Evolutionary conservation across 306 rosid genomes (phyloP).

Genomic region (Hippophae rhamnoides): DNA sequence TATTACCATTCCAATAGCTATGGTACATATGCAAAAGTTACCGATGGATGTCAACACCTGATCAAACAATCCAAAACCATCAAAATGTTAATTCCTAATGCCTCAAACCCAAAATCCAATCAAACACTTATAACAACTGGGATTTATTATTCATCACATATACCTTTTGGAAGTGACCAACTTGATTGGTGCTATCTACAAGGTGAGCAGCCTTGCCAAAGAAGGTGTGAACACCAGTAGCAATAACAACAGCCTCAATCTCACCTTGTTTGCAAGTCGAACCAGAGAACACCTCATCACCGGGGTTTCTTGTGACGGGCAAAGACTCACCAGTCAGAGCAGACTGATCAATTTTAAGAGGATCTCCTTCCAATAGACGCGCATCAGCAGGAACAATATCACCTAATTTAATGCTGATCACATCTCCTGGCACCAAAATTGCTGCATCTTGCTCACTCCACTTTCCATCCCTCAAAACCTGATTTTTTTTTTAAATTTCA

Average conservation of each 20-base stretch:
- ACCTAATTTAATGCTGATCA: slow-evolving; percentile 86
- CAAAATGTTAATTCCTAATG: neutral
- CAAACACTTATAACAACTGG: neutral
- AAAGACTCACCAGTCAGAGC: slow-evolving; percentile 91
- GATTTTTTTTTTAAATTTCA: neutral
- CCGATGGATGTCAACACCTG: slow-evolving; percentile 93
- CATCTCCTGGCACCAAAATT: slow-evolving; percentile 83
- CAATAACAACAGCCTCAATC: slow-evolving; percentile 82
- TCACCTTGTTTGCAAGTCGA: slow-evolving; percentile 96
- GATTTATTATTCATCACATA: neutral
- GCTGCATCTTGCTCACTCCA: slow-evolving; percentile 77
- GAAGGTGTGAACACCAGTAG: slow-evolving; percentile 91
- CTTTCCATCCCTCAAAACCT: slow-evolving; percentile 80
- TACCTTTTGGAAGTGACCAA: slow-evolving; percentile 94
- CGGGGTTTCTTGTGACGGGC: slow-evolving; percentile 69
- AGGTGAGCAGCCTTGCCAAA: slow-evolving; percentile 96
- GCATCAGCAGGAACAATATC: slow-evolving; percentile 89
- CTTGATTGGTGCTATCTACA: slow-evolving; percentile 90
- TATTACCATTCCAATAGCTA: slow-evolving; percentile 70
- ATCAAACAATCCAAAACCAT: slow-evolving; percentile 8
- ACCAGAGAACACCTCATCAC: slow-evolving; percentile 75
- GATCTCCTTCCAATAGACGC: slow-evolving; percentile 85
- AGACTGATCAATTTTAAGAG: slow-evolving; percentile 80
- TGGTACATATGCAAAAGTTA: slow-evolving; percentile 85
- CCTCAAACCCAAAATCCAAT: no score